Percentiles rank a stretch among this genome's conserved stretches.
Evolutionary conservation across 805 yeast genomes (phyloP).

Genomic region (Candida bentonensis): DNA sequence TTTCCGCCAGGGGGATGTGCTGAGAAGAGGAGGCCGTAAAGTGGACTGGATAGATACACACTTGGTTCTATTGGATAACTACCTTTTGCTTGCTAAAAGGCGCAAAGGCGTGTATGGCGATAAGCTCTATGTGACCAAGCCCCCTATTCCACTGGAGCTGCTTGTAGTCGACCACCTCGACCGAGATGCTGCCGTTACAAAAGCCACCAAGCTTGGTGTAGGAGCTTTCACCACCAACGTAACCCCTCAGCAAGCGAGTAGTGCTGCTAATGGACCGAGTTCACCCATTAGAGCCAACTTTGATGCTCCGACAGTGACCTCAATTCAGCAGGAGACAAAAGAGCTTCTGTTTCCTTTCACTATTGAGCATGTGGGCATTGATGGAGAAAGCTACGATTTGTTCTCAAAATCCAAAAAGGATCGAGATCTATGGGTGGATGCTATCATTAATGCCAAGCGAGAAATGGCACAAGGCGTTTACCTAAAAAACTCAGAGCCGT

Average conservation of each 20-base stretch:
- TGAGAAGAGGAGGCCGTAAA: slow-evolving; percentile 51
- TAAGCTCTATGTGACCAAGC: slow-evolving; percentile 21
- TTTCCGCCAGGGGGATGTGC: slow-evolving; percentile 42
- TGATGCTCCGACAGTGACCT: slow-evolving; percentile 12
- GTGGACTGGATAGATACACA: slow-evolving; percentile 38
- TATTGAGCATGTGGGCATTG: slow-evolving; percentile 22
- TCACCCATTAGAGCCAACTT: neutral
- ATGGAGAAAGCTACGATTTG: slow-evolving; percentile 19
- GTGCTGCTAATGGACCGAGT: neutral
- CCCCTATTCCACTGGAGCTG: slow-evolving; percentile 30
- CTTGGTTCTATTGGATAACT: slow-evolving; percentile 57
- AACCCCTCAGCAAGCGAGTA: neutral
- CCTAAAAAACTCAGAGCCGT: slow-evolving; percentile 35
- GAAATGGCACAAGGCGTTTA: slow-evolving; percentile 21
- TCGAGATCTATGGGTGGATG: slow-evolving; percentile 42
- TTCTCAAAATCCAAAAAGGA: slow-evolving; percentile 25
- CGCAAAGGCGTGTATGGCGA: slow-evolving; percentile 22
- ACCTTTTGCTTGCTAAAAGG: slow-evolving; percentile 27
- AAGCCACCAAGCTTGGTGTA: slow-evolving; percentile 12
- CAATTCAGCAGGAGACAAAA: slow-evolving; percentile 10
- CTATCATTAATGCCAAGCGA: slow-evolving; percentile 34
- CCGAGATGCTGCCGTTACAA: slow-evolving; percentile 20
- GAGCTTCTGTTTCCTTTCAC: slow-evolving; percentile 21
- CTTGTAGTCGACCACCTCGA: slow-evolving; percentile 44
- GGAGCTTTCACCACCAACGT: slow-evolving; percentile 13